Percentiles rank a stretch among this genome's conserved stretches.
phyloP scores from a whole-genome alignment of 1,139 yeast species.

The Hemisphaericaspora xylanilytica region DNA sequence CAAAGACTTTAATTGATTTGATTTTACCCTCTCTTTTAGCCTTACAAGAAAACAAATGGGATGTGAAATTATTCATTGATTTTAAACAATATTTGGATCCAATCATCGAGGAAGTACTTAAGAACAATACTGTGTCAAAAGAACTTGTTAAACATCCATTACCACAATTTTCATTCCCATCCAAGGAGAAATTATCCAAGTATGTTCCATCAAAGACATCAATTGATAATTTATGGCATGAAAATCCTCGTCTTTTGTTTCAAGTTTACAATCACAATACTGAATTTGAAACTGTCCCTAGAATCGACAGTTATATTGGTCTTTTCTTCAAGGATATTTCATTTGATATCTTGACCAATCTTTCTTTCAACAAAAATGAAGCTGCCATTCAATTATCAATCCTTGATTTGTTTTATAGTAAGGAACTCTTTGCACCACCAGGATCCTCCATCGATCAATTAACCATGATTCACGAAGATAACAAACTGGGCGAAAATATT shows the following conservation, averaged over 20 bases:
- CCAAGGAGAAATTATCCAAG: constrained; percentile 31
- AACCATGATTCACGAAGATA: constrained; percentile 34
- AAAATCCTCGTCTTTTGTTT: constrained; percentile 58
- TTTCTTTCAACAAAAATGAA: constrained; percentile 87
- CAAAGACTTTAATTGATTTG: constrained; percentile 49
- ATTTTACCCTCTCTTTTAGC: constrained; percentile 53
- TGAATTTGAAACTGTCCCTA: constrained; percentile 71
- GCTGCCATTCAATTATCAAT: constrained; percentile 81
- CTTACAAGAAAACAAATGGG: constrained; percentile 33
- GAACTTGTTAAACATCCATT: constrained; percentile 44
- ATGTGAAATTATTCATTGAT: constrained; percentile 32
- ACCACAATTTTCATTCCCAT: constrained; percentile 50
- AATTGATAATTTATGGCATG: constrained; percentile 40
- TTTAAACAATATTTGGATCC: constrained; percentile 34
- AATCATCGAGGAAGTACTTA: constrained; percentile 35
- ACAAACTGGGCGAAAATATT: constrained; percentile 37
- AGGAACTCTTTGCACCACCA: constrained; percentile 73
- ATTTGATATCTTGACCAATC: constrained; percentile 68
- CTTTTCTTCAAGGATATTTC: constrained; percentile 72
- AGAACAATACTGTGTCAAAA: constrained; percentile 37
- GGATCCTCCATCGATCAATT: constrained; percentile 81
- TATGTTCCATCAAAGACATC: constrained; percentile 28
- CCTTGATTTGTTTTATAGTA: constrained; percentile 69
- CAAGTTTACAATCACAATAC: constrained; percentile 57
- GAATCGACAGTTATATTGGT: constrained; percentile 51